These are phyloP conservation scores for Russula earlei DNA, from an alignment of 768 basidiomycete genomes.

Conservation along the genomic window DNA sequence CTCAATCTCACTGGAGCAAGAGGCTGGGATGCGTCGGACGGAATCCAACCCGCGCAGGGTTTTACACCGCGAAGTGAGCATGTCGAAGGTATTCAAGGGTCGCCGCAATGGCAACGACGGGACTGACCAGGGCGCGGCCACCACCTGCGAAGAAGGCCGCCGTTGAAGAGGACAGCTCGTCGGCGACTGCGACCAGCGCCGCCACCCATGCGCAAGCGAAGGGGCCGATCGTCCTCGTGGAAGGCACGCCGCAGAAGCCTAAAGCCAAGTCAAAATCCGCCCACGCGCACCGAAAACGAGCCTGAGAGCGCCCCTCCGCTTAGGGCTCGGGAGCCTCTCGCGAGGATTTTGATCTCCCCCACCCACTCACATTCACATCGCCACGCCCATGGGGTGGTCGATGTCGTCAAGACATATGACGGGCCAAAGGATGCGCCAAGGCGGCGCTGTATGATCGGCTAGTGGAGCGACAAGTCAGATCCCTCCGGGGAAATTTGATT, in stretches of 20 bases:
- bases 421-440: background rate
- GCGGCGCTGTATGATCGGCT: background rate
- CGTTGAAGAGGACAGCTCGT: conserved; percentile 19
- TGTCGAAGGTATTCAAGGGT: conserved; percentile 61
- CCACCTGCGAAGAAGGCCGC: conserved; percentile 1
- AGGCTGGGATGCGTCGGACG: conserved; percentile 36
- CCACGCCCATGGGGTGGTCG: too few relatives aligned
- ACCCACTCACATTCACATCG: too few relatives aligned
- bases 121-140: conserved; percentile 12
- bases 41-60: conserved; percentile 35
- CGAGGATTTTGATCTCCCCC: too few relatives aligned
- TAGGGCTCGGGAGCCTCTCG: too few relatives aligned
- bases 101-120: conserved; percentile 23
- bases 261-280: conserved; percentile 3
- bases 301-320: too few relatives aligned
- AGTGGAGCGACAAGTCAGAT: background rate
- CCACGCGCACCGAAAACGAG: background rate
- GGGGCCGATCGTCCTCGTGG: conserved; percentile 22
- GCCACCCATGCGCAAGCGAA: conserved; percentile 18
- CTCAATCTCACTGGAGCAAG: conserved; percentile 62
- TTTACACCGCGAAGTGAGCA: conserved; percentile 66
- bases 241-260: conserved; percentile 22
- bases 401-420: background rate
- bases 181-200: background rate
- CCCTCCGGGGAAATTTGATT: background rate